Conservation (phyloP, 768 basidiomycete species). For the Boletales sp. region DNA sequence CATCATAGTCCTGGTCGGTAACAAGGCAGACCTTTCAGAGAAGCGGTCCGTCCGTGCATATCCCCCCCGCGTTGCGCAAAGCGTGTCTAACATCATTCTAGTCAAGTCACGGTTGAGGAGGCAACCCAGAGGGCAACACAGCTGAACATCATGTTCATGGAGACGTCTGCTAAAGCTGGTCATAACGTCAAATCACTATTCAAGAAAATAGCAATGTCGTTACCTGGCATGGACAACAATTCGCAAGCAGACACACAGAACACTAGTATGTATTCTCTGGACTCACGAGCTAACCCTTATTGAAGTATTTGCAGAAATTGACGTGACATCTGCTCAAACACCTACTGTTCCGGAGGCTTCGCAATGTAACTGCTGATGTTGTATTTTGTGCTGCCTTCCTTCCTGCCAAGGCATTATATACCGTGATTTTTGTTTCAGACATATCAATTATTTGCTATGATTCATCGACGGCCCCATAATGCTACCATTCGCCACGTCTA, state of each 20-base stretch:
- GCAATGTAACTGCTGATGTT: slow-evolving; percentile 69
- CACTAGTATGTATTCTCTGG: slow-evolving; percentile 35
- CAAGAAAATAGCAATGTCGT: slow-evolving; percentile 98
- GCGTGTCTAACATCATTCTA: slow-evolving; percentile 32
- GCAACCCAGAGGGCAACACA: slow-evolving; percentile 89
- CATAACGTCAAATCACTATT: slow-evolving; percentile 99
- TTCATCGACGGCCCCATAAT: slow-evolving; percentile 5
- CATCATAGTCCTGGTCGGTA: slow-evolving; percentile 96
- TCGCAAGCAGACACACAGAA: slow-evolving; percentile 54
- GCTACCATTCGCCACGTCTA: slow-evolving; percentile 6
- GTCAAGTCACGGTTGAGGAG: slow-evolving; percentile 98
- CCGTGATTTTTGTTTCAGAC: slow-evolving; percentile 25
- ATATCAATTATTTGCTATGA: slow-evolving; percentile 17
- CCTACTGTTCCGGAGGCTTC: slow-evolving; percentile 83
- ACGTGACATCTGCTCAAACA: slow-evolving; percentile 71
- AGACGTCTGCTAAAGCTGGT: slow-evolving; percentile 98
- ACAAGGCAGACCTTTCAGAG: slow-evolving; percentile 98
- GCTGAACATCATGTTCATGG: slow-evolving; percentile 97
- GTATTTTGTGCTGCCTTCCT: slow-evolving; percentile 1
- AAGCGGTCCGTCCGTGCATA: slow-evolving; percentile 67
- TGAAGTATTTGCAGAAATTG: slow-evolving; percentile 63
- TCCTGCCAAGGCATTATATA: slow-evolving; percentile 21
- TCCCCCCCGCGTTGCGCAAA: not conserved
- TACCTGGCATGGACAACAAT: slow-evolving; percentile 94
- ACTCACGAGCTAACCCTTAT: slow-evolving; percentile 4